These are phyloP conservation scores for Claviceps sp. DNA, from an alignment of 2,329 filamentous ascomycete species.

Conservation along the genomic window DNA sequence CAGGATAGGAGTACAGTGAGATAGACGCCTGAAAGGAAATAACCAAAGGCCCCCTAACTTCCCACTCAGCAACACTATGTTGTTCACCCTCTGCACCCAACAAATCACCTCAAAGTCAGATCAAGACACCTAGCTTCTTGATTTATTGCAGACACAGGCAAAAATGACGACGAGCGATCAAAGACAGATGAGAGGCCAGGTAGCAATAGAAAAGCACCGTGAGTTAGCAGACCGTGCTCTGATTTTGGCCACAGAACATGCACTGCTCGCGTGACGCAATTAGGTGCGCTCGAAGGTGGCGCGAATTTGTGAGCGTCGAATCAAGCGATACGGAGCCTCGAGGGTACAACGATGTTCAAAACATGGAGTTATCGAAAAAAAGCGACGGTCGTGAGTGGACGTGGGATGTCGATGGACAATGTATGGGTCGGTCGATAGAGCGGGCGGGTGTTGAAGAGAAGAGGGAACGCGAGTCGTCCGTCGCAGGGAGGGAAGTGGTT, in stretches of 20 bases:
- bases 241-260: constrained; percentile 1
- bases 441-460: background rate
- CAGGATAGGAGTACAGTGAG: constrained; percentile 24
- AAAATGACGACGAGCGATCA: constrained; percentile 3
- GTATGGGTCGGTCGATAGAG: background rate
- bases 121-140: constrained; percentile 7
- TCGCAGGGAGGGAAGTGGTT: background rate
- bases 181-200: constrained; percentile 1
- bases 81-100: constrained; percentile 17
- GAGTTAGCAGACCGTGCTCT: background rate
- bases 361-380: background rate
- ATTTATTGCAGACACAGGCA: constrained; percentile 11
- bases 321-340: background rate
- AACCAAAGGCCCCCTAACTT: constrained; percentile 24
- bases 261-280: background rate
- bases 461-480: background rate
- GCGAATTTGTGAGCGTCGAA: background rate
- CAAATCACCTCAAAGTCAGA: constrained; percentile 17
- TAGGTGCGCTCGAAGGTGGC: background rate
- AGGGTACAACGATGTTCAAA: background rate
- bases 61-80: constrained; percentile 18
- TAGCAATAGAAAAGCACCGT: constrained; percentile 1
- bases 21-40: constrained; percentile 19
- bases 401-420: background rate
- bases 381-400: background rate